Evolutionary conservation across 1,284 basidiomycete genomes (phyloP).

Genomic region (Stereum hirsutum): DNA sequence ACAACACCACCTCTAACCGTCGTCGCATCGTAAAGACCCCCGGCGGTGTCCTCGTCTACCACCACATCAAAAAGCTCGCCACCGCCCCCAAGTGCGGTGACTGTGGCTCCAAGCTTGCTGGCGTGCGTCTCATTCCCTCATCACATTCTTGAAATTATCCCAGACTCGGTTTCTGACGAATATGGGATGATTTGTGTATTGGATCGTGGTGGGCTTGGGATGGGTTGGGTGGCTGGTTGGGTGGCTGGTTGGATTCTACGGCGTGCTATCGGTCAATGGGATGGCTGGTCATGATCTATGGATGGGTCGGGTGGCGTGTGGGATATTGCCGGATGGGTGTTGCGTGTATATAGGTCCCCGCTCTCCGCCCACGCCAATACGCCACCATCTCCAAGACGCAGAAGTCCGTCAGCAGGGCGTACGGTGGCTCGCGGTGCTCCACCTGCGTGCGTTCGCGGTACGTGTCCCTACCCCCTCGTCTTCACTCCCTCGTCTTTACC

Average conservation of each 20-base stretch:
- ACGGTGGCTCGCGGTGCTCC: conserved; percentile 93
- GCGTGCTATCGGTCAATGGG: not conserved
- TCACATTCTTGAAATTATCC: not conserved
- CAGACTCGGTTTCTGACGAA: not conserved
- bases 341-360: conserved; percentile 57
- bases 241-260: not conserved
- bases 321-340: not conserved
- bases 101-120: conserved; percentile 86
- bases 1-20: conserved; percentile 98
- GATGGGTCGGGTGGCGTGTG: not conserved
- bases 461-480: conserved; percentile 27
- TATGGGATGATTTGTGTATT: not conserved
- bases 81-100: conserved; percentile 96
- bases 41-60: conserved; percentile 86
- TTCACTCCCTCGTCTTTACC: conserved; percentile 1
- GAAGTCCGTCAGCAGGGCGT: conserved; percentile 91
- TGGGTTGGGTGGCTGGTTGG: not conserved
- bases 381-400: conserved; percentile 91
- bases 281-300: not conserved
- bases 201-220: not conserved
- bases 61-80: conserved; percentile 82
- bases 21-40: conserved; percentile 96
- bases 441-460: conserved; percentile 88
- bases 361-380: conserved; percentile 88
- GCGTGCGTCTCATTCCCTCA: conserved; percentile 48